phyloP scores from a whole-genome alignment of 2,329 filamentous ascomycete genomes.

The Pseudogymnoascus sp. region DNA sequence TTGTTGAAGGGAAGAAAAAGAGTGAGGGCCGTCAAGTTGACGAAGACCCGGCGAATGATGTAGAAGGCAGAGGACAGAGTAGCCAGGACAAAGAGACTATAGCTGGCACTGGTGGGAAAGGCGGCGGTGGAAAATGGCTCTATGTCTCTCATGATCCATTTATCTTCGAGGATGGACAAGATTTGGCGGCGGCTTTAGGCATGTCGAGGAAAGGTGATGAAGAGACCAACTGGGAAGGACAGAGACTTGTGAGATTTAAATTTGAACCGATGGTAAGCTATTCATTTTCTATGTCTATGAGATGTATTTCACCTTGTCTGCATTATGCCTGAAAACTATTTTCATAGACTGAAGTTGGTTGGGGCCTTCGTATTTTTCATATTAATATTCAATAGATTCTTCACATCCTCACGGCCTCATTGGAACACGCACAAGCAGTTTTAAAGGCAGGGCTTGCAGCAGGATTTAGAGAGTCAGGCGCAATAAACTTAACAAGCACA shows the following conservation, averaged over 20 bases:
- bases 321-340: neutral
- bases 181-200: conserved; percentile 31
- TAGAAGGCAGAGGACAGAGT: conserved; percentile 13
- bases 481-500: conserved; percentile 52
- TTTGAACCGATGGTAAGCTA: conserved; percentile 83
- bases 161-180: conserved; percentile 21
- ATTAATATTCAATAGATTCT: conserved; percentile 56
- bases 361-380: neutral
- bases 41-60: conserved; percentile 11
- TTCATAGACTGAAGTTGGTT: neutral
- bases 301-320: neutral
- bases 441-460: conserved; percentile 69
- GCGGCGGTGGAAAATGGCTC: conserved; percentile 74
- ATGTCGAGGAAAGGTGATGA: conserved; percentile 29
- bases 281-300: neutral
- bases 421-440: conserved; percentile 64
- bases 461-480: conserved; percentile 85
- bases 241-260: conserved; percentile 69
- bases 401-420: conserved; percentile 72
- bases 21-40: neutral
- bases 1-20: conserved; percentile 64
- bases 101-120: conserved; percentile 72
- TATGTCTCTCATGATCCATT: conserved; percentile 80
- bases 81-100: conserved; percentile 28
- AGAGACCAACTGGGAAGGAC: conserved; percentile 20